Percentiles rank a stretch among this genome's conserved stretches.
phyloP scores from a whole-genome alignment of 352 stramenopile species.

The Globisporangium sylvaticum region DNA sequence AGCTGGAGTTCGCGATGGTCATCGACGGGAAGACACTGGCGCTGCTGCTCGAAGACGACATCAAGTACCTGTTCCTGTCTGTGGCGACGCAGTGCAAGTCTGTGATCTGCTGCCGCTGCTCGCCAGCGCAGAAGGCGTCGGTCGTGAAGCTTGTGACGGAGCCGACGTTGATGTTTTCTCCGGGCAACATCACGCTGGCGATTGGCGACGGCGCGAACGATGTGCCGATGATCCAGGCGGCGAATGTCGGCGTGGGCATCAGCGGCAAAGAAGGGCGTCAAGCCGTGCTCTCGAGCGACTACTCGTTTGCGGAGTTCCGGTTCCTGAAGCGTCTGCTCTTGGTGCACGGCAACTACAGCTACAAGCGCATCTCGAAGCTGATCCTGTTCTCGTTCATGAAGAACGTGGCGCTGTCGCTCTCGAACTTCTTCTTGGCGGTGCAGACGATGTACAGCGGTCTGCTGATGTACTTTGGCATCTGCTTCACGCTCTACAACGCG shows the following conservation, averaged over 20 bases:
- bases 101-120: conserved; percentile 86
- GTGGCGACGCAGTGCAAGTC: conserved; percentile 88
- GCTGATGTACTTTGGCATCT: conserved; percentile 88
- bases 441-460: conserved; percentile 86
- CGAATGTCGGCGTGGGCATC: conserved; percentile 83
- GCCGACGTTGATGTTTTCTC: conserved; percentile 85
- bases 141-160: conserved; percentile 87
- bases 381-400: conserved; percentile 90
- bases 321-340: conserved; percentile 79
- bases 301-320: conserved; percentile 80
- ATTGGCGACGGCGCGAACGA: conserved; percentile 87
- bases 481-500: conserved; percentile 89
- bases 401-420: conserved; percentile 81
- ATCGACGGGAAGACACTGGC: conserved; percentile 86
- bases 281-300: conserved; percentile 83
- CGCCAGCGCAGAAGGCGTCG: conserved; percentile 78
- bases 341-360: conserved; percentile 89
- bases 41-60: conserved; percentile 82
- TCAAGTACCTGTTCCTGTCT: conserved; percentile 87
- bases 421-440: conserved; percentile 82
- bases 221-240: conserved; percentile 87
- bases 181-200: conserved; percentile 82
- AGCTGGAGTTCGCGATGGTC: conserved; percentile 88
- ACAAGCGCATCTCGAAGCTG: conserved; percentile 88
- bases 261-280: conserved; percentile 85